Evolutionary conservation across 148 eudicot species (phyloP), one percentile per base, ranked within the genome.

Genomic region (Nepenthes mirabilis): DNA sequence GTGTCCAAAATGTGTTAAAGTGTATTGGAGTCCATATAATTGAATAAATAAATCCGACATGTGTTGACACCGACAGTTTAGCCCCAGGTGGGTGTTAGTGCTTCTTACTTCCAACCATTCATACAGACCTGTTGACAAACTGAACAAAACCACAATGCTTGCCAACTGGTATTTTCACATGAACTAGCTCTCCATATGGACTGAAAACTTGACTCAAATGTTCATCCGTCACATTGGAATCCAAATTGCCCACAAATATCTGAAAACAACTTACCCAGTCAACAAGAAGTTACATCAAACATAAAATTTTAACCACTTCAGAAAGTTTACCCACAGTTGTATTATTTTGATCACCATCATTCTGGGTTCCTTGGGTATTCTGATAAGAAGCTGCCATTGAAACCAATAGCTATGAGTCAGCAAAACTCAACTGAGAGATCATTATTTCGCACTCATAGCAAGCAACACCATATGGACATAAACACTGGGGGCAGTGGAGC

Each of bases 131-230:
- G 72, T 76, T 82, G 68, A 82, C 81, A 73, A 77, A 93, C 65
- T 93, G 96, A 73, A 93, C 98, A 83, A 93, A 93, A 9, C 96
- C 98, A 59, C 98, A 93, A 56, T 91, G 82, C 71, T 93, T 93
- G 67, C 98, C 98, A 5, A 79, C 73, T 23, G 98, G 98, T 58
- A 93, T 93, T 68, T 93, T 93, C 34, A 93, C 96, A 80, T 93
- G 98, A 52, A 85, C 75, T 34, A 91, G 73, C 33, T 82, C 84
- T 7, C 98, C 98, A 61, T 78, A 84, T 11, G 78, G 79, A 62
- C 83, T 77, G 58, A 93, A 93, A 47, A 88, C 68, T 80, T 86
- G 87, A 70, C 83, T 86, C 65, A 93, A 79, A 65, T 73, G 77
- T 35, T 93, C 98, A 63, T 93, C 96, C 35, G 91, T 75, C 37